Base-by-base conservation (phyloP, 768 basidiomycete species). In the Mycena amicta region DNA sequence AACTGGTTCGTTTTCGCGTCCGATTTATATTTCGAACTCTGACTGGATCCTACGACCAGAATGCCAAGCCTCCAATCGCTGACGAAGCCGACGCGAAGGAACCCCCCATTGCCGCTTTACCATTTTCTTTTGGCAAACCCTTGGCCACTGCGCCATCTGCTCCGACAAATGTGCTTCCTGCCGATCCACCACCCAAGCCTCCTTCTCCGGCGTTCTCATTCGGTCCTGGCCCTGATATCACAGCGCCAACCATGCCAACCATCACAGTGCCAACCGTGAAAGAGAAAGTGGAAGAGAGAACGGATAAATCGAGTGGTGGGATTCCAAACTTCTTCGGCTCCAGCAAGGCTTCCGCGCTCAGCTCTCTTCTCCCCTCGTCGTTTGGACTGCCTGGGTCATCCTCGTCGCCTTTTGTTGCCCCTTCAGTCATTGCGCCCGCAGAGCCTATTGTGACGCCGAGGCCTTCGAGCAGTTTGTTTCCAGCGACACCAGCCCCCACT, bases 261-360 rank as follows among this genome's bases (percentile, higher is more conserved):
- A 59, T 18, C 8, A 37, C 33, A 37, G 33, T 37, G 18, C 43
- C 63, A 5, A 52, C 53, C 18, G 54, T 67, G 22, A 43, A 43
- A 20, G 41, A 43, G 20, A 22, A 12, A 22, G 41, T 22, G 6
- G 13, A 12, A 12, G 41, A 43, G 41, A 12, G 12, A 20, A 6
- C 11, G 20, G 20, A 43, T 6, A 29, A 28, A 8, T 64, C 68
- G 4, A 68, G 74, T 4, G 68, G n/a, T n/a, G n/a, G n/a, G n/a
- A n/a, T 88, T 31, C 88, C 88, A 6, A 83, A 88, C 69, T 88
- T 90, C 70, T 90, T 90, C 56, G 77, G 82, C 26, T 79, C 64
- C 30, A 84, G 87, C 0, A 72, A 81, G 22, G 71, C 77, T 50
- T 61, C 70, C 5, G 41, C 55, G 18, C 55, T 47, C 30, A 52